phyloP scores from a whole-genome alignment of 495 filamentous ascomycete genomes.

The Thozetella sp. region DNA sequence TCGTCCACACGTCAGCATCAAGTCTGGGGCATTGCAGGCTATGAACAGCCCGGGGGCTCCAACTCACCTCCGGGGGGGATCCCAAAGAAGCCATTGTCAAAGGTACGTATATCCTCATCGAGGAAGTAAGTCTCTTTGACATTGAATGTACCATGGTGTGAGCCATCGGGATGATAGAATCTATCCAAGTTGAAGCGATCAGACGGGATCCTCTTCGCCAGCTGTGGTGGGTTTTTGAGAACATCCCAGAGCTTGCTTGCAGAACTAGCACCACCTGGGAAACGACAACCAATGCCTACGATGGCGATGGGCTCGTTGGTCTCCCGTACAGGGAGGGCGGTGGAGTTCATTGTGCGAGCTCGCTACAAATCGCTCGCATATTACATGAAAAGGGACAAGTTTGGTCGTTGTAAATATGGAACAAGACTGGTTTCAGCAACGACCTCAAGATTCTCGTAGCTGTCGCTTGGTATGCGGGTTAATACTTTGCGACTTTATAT shows the following conservation, averaged over 20 bases:
- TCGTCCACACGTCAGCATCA: conserved; percentile 57
- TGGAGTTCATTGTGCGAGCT: too few relatives aligned
- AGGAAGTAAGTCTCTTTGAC: background rate
- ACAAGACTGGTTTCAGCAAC: too few relatives aligned
- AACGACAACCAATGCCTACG: conserved; percentile 53
- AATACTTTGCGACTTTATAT: too few relatives aligned
- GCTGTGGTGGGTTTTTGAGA: conserved; percentile 36
- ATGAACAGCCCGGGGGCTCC: too few relatives aligned
- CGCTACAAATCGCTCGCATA: too few relatives aligned
- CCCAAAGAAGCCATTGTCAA: background rate
- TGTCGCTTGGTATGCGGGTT: too few relatives aligned
- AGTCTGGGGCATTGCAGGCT: conserved; percentile 36
- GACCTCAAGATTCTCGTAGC: too few relatives aligned
- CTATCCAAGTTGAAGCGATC: background rate
- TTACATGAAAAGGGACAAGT: too few relatives aligned
- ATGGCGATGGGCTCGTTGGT: conserved; percentile 43
- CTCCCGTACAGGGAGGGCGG: too few relatives aligned
- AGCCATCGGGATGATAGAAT: background rate
- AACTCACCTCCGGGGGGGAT: too few relatives aligned
- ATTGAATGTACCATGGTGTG: background rate
- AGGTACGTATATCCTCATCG: background rate
- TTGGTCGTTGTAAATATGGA: too few relatives aligned
- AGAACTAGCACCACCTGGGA: conserved; percentile 50
- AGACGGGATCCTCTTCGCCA: conserved; percentile 17
- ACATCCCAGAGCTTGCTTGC: conserved; percentile 56